phyloP scores from a whole-genome alignment of 176 grass and related monocot genomes.

The Ensete ventricosum region DNA sequence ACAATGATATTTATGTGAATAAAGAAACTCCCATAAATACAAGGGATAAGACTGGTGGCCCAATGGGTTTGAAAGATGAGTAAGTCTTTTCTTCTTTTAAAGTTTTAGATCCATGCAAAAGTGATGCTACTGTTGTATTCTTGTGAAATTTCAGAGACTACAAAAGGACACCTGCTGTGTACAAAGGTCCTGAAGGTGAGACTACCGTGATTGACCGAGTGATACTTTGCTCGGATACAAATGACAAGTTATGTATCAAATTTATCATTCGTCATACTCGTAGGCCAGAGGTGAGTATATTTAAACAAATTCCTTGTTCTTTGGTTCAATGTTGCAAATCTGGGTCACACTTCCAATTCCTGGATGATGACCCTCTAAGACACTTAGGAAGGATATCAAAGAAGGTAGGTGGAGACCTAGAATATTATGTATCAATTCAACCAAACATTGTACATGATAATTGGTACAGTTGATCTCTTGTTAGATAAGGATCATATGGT shows the following conservation, averaged over 20 bases:
- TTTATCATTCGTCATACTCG: slow-evolving; percentile 85
- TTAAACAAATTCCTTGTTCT: background rate
- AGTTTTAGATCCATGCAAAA: background rate
- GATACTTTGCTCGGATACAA: slow-evolving; percentile 76
- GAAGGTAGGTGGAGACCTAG: background rate
- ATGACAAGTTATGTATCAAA: slow-evolving; percentile 77
- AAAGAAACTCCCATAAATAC: slow-evolving; percentile 40
- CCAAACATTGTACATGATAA: background rate
- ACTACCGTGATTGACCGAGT: slow-evolving; percentile 86
- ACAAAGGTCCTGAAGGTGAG: slow-evolving; percentile 90
- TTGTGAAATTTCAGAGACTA: slow-evolving; percentile 36
- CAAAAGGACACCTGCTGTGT: slow-evolving; percentile 36
- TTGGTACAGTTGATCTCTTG: background rate
- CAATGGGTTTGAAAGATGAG: slow-evolving; percentile 25
- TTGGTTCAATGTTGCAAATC: background rate
- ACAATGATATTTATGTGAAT: slow-evolving; percentile 88
- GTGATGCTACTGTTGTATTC: background rate
- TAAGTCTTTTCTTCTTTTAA: slow-evolving; percentile 8
- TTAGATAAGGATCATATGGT: background rate
- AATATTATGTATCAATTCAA: background rate
- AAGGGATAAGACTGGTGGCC: slow-evolving; percentile 10
- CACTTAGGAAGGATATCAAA: too few species aligned
- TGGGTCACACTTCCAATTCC: slow-evolving; percentile 14
- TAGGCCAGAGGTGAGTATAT: slow-evolving; percentile 65
- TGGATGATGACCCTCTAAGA: too few species aligned